Evolutionary conservation across 352 stramenopile genomes (phyloP), one percentile per base, ranked within the genome.

Genomic region (Elongisporangium senticosum): DNA sequence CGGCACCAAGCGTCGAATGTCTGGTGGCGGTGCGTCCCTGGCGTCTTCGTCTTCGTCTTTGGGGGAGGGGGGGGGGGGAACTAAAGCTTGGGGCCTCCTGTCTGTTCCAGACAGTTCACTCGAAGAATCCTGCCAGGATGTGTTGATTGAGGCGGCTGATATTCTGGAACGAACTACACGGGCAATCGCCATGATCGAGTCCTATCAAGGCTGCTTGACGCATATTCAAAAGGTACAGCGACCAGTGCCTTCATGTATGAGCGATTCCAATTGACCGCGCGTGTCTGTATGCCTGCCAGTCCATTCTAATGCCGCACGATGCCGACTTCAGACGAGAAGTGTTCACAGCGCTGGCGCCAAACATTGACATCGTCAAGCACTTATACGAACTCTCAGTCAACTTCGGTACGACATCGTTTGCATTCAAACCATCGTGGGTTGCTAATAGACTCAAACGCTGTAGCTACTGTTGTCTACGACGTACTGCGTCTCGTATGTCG

Each of bases 401-500:
- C 48, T 68, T 75, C 48, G 72, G 77, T 85, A 64, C 58, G 59
- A 56, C n/a, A 15, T 15, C 1, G 17, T 22, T 13, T 40, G 2
- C 15, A 17, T 14, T 2, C 3, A 1, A 37, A 3, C n/a, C 47
- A 6, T 21, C 7, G 1, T 26, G 23, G 23, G 5, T 2, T 5
- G 23, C 23, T 26, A 26, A 26, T 26, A 26, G 23, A 26, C 1
- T 17, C n/a, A n/a, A n/a, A n/a, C n/a, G 28, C 21, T 51, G 5
- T 17, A 85, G 75, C 80, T 51, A 68, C 62, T 17, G 77, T 69
- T 10, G 82, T 82, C 40, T 75, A 63, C 13, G 70, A 69, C 0
- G 60, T 83, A 13, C 50, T 85, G 53, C 75, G 79, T 58, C 75
- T 84, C 23, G 70, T 63, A n/a, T 79, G 68, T 43, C 68, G 72